phyloP scores from a whole-genome alignment of 2,329 filamentous ascomycete species.

The Amylocarpus encephaloides region DNA sequence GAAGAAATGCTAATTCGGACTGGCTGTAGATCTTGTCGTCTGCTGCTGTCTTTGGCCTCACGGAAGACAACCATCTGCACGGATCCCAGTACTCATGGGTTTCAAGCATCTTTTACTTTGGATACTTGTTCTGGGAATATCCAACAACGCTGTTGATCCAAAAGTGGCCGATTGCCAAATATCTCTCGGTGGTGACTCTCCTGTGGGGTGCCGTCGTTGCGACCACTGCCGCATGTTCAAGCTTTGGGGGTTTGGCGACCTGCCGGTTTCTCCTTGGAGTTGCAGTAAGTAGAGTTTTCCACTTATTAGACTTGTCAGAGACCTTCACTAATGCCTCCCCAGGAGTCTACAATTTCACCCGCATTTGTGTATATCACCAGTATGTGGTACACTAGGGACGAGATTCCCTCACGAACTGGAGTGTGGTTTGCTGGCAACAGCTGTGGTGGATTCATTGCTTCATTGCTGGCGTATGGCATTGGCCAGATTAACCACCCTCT shows the following conservation, averaged over 20 bases:
- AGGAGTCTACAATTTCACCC: conserved; percentile 47
- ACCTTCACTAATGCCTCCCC: neutral
- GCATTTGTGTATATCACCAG: conserved; percentile 48
- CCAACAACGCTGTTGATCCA: conserved; percentile 44
- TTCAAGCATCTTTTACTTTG: conserved; percentile 44
- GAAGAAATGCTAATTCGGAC: neutral
- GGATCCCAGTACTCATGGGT: conserved; percentile 44
- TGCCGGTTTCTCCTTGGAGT: conserved; percentile 45
- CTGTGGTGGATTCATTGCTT: conserved; percentile 43
- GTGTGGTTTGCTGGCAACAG: conserved; percentile 55
- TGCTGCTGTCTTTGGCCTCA: conserved; percentile 44
- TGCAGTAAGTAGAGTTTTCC: conserved; percentile 32
- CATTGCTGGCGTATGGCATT: conserved; percentile 48
- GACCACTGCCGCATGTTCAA: conserved; percentile 43
- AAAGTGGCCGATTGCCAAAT: conserved; percentile 46
- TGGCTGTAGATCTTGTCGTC: conserved; percentile 31
- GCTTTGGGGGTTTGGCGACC: conserved; percentile 43
- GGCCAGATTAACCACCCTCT: conserved; percentile 45
- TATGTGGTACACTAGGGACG: conserved; percentile 39
- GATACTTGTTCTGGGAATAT: conserved; percentile 35
- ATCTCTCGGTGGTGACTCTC: conserved; percentile 39
- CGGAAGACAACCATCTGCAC: conserved; percentile 37
- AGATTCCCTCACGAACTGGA: conserved; percentile 52
- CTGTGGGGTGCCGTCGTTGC: conserved; percentile 36
- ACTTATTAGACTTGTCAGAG: neutral